These are phyloP conservation scores for Haematococcus sp. DNA, from an alignment of 139 green algal species.

Conservation along the genomic window DNA sequence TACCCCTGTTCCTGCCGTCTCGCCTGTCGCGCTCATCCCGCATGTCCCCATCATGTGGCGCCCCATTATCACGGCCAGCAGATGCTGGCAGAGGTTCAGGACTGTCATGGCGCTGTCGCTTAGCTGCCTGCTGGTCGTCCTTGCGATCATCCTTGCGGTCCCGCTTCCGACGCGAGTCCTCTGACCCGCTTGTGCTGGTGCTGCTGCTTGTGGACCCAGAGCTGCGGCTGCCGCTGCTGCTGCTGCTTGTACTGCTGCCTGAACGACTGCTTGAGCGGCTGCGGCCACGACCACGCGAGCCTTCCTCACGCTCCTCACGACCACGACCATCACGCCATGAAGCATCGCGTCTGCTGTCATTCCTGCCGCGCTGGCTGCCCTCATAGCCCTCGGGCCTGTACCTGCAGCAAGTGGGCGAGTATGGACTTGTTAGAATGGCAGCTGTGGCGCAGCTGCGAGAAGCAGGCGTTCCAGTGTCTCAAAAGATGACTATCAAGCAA, in stretches of 20 bases:
- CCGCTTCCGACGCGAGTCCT: not conserved
- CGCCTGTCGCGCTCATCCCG: not conserved
- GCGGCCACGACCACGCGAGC: not conserved
- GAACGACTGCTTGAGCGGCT: not conserved
- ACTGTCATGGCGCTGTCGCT: conserved; percentile 7
- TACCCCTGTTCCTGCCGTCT: not conserved
- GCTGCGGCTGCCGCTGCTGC: conserved; percentile 4
- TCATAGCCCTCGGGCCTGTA: too few relatives aligned
- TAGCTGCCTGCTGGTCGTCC: not conserved
- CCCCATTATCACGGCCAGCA: not conserved
- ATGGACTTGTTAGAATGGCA: too few relatives aligned
- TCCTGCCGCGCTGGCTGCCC: not conserved
- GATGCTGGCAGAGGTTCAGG: not conserved
- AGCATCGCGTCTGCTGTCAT: not conserved
- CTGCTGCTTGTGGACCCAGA: not conserved
- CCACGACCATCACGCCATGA: not conserved
- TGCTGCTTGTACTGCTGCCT: conserved; percentile 8
- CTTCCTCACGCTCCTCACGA: not conserved
- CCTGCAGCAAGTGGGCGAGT: too few relatives aligned
- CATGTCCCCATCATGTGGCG: not conserved
- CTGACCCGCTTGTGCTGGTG: conserved; percentile 11
- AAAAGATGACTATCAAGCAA: too few relatives aligned
- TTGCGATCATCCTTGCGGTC: not conserved
- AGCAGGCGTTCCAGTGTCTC: too few relatives aligned
- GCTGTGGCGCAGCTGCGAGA: too few relatives aligned